Evolutionary conservation across 371 early-diverging fungal species (phyloP), one percentile per base, ranked within the genome.

Genomic region (Dipsacomyces acuminosporus): DNA sequence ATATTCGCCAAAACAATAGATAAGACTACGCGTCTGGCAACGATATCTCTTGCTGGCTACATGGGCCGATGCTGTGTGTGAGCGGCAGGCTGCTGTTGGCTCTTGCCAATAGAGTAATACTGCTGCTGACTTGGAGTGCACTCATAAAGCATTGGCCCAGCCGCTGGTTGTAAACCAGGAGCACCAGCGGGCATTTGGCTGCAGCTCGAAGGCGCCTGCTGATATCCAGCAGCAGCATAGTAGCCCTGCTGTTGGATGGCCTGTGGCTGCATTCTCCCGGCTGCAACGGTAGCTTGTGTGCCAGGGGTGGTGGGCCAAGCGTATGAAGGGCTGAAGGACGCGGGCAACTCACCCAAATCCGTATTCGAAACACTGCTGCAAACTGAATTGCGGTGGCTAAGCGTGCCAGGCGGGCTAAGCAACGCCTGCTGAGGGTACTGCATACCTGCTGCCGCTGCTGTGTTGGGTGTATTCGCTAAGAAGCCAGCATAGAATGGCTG

Each of bases 101-200:
- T 30, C 7, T 11, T 30, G 7, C 7, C 11, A 30, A 11, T 5
- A 30, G 30, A 30, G 30, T 11, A 30, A 5, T 30, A 11, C 30
- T 30, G 30, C 30, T 30, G 30, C 30, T 30, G 30, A 11, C 30
- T 5, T 30, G 30, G n/a, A 19, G 23, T 40, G 21, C 17, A 42
- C 14, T 43, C 56, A 43, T 43, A 51, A 23, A 48, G n/a, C 30
- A 50, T 45, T 7, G 70, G 64, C 21, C 64, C 60, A 11, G 65
- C 64, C 24, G 52, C 26, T 24, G 64, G 41, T 35, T 64, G 70
- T 11, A 59, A 33, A n/a, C 64, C 54, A 1, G 70, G 65, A 8
- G 23, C 46, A 8, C 66, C 64, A 15, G 53, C 38, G 9, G 70
- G 65, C 14, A 44, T 36, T 38, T 64, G 66, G 42, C 64, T 54